phyloP scores from a whole-genome alignment of 2,329 filamentous ascomycete genomes.

The Aspergillus ibericus region DNA sequence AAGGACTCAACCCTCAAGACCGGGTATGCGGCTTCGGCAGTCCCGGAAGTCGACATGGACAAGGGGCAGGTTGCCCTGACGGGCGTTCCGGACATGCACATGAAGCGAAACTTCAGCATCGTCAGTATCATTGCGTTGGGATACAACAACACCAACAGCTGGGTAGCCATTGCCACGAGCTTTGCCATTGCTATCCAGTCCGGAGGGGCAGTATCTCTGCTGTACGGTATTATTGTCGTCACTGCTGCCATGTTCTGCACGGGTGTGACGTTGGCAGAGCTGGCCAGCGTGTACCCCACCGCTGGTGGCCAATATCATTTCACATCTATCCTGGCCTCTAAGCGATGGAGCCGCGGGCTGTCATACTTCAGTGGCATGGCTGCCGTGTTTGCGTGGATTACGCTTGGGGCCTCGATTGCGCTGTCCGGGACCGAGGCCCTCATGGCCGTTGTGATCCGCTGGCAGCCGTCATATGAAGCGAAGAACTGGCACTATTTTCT shows the following conservation, averaged over 20 bases:
- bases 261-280: constrained; percentile 27
- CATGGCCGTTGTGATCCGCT: constrained; percentile 25
- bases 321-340: constrained; percentile 28
- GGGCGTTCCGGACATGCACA: constrained; percentile 18
- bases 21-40: constrained; percentile 1
- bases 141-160: constrained; percentile 28
- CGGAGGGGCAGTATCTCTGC: constrained; percentile 21
- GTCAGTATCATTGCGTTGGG: constrained; percentile 25
- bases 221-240: constrained; percentile 25
- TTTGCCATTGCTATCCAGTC: constrained; percentile 27
- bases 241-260: constrained; percentile 23
- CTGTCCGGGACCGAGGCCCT: constrained; percentile 19
- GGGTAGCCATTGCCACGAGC: constrained; percentile 26
- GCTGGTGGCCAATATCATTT: constrained; percentile 34
- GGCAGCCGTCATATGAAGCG: constrained; percentile 20
- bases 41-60: constrained; percentile 18
- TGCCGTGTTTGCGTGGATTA: constrained; percentile 24
- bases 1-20: constrained; percentile 9
- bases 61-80: constrained; percentile 21
- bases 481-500: constrained; percentile 25
- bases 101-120: constrained; percentile 26
- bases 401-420: constrained; percentile 21
- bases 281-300: constrained; percentile 31
- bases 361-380: constrained; percentile 25
- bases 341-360: constrained; percentile 23